Percentiles rank a stretch among this genome's conserved stretches.
These are phyloP conservation scores for Peniophora sp. DNA, from an alignment of 1,284 basidiomycete species.

Conservation along the genomic window DNA sequence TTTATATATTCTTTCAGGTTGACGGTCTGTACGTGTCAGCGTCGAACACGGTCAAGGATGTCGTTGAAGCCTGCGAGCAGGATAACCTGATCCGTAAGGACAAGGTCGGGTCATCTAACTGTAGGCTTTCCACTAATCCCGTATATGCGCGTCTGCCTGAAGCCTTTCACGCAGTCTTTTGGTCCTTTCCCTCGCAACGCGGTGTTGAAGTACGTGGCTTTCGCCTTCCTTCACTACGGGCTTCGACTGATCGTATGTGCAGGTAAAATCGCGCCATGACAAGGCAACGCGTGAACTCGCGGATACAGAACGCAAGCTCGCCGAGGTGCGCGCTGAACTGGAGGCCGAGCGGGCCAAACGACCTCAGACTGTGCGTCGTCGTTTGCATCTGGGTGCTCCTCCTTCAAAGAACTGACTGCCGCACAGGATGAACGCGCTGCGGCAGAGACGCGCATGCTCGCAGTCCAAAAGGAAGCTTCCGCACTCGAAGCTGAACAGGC, in stretches of 20 bases:
- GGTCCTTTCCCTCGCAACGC: conserved; percentile 85
- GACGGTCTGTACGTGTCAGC: conserved; percentile 34
- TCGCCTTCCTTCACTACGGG: background rate
- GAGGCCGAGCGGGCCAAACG: conserved; percentile 48
- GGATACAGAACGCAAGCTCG: conserved; percentile 37
- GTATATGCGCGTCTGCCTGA: conserved; percentile 24
- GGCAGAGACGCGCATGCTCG: conserved; percentile 40
- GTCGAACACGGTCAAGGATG: conserved; percentile 83
- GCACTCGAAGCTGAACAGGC: conserved; percentile 62
- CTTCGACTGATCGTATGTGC: conserved; percentile 2
- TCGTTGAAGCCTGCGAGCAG: conserved; percentile 76
- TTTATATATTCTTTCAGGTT: background rate
- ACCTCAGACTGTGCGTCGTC: conserved; percentile 52
- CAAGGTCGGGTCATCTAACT: conserved; percentile 89
- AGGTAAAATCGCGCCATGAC: conserved; percentile 59
- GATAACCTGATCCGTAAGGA: conserved; percentile 78
- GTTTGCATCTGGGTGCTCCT: background rate
- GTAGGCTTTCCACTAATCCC: conserved; percentile 33
- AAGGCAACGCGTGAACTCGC: conserved; percentile 43
- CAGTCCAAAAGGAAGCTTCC: conserved; percentile 44
- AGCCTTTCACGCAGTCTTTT: conserved; percentile 58
- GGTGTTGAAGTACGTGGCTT: conserved; percentile 56
- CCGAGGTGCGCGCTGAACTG: conserved; percentile 26
- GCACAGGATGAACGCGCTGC: conserved; percentile 47
- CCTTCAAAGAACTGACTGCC: background rate